Evolutionary conservation across 257 asterid species (phyloP).

Genomic region (Fraxinus americana): DNA sequence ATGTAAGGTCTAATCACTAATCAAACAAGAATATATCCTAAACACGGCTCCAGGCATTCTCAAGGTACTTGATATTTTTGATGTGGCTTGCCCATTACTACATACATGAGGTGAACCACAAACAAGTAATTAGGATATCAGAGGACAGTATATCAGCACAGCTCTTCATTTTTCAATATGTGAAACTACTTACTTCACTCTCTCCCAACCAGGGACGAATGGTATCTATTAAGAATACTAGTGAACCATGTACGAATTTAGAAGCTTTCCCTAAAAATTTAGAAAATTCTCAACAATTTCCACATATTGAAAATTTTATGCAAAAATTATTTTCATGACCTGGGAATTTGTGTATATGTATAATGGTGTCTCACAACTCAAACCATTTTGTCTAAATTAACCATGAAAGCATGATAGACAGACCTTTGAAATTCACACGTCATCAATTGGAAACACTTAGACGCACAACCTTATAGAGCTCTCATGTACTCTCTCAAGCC

Average conservation of each 20-base stretch:
- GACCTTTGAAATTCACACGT: background rate
- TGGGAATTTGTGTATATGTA: background rate
- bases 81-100: constrained; percentile 12
- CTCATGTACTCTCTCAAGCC: background rate
- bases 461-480: background rate
- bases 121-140: background rate
- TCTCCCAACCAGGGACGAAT: background rate
- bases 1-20: background rate
- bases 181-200: background rate
- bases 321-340: background rate
- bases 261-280: background rate
- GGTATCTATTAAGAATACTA: background rate
- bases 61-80: constrained; percentile 5
- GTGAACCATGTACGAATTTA: background rate
- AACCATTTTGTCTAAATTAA: background rate
- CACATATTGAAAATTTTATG: background rate
- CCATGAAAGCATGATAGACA: background rate
- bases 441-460: background rate
- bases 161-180: background rate
- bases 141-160: background rate
- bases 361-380: background rate
- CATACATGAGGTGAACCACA: constrained; percentile 9
- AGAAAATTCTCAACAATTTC: background rate
- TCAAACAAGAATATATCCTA: constrained; percentile 17
- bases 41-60: constrained; percentile 7